phyloP scores from a whole-genome alignment of 768 basidiomycete species.

The Lactarius hengduanensis region DNA sequence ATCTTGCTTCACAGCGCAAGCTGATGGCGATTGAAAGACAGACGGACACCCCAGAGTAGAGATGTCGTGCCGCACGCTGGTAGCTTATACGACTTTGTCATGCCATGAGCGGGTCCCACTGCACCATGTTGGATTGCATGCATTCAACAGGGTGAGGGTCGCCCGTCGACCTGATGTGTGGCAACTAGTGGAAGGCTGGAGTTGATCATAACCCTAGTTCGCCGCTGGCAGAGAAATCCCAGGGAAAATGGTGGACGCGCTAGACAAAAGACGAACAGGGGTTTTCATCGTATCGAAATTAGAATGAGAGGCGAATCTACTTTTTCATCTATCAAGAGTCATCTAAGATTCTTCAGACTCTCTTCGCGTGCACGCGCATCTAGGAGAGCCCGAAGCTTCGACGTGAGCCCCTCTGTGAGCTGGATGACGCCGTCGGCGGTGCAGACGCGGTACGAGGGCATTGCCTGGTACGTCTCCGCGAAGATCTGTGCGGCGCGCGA shows the following conservation, averaged over 20 bases:
- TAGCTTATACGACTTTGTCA: neutral
- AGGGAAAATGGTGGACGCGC: too few species aligned
- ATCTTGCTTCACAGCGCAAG: too few species aligned
- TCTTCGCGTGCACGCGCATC: constrained; percentile 38
- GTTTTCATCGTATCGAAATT: neutral
- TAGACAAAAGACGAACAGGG: neutral
- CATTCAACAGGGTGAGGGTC: too few species aligned
- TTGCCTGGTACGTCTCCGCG: constrained; percentile 73
- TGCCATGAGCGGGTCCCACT: neutral
- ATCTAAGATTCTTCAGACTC: constrained; percentile 8
- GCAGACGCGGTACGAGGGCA: constrained; percentile 82
- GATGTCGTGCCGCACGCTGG: too few species aligned
- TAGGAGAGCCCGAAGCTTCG: constrained; percentile 45
- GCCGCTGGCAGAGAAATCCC: too few species aligned
- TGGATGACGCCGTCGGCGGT: constrained; percentile 69
- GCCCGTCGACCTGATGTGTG: neutral
- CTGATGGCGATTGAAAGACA: neutral
- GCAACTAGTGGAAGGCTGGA: neutral
- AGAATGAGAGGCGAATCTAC: neutral
- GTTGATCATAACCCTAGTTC: too few species aligned
- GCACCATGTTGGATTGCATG: too few species aligned
- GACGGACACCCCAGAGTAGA: neutral
- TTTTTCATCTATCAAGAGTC: neutral
- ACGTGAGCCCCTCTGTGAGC: constrained; percentile 65
- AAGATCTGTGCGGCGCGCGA: constrained; percentile 46